Percentiles rank a stretch among this genome's conserved stretches.
Conservation (phyloP, 345 rosid species). For the Lumnitzera racemosa region DNA sequence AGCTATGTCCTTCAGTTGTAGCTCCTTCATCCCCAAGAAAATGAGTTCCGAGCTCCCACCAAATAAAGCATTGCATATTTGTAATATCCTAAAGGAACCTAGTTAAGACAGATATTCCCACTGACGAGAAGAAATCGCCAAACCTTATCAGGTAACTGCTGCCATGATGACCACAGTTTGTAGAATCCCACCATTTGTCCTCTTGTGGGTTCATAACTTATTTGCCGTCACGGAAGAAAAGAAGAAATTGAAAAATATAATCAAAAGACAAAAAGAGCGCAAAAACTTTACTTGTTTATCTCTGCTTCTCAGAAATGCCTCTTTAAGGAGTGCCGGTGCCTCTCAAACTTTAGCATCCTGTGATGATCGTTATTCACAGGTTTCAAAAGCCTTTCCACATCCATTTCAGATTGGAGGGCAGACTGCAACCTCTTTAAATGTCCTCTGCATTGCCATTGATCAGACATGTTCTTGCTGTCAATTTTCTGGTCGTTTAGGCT, state of each 20-base stretch:
- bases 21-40: background rate
- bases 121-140: too few species aligned
- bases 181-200: too few species aligned
- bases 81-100: too few species aligned
- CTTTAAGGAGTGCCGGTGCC: constrained; percentile 33
- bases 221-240: background rate
- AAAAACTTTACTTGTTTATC: background rate
- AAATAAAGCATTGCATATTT: too few species aligned
- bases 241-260: background rate
- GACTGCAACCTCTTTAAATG: constrained; percentile 64
- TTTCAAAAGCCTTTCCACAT: constrained; percentile 43
- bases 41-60: background rate
- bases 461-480: constrained; percentile 11
- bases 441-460: constrained; percentile 55
- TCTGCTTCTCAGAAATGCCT: constrained; percentile 27
- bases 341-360: constrained; percentile 46
- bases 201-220: background rate
- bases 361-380: constrained; percentile 28
- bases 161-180: too few species aligned
- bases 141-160: too few species aligned
- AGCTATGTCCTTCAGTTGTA: background rate
- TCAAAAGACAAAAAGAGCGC: background rate
- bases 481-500: constrained; percentile 28
- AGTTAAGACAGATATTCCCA: too few species aligned
- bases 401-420: constrained; percentile 47